A percentile compares a stretch with the other conserved stretches of the same genome.
Evolutionary conservation across 768 basidiomycete species (phyloP).

Genomic region (Naganishia vishniacii): DNA sequence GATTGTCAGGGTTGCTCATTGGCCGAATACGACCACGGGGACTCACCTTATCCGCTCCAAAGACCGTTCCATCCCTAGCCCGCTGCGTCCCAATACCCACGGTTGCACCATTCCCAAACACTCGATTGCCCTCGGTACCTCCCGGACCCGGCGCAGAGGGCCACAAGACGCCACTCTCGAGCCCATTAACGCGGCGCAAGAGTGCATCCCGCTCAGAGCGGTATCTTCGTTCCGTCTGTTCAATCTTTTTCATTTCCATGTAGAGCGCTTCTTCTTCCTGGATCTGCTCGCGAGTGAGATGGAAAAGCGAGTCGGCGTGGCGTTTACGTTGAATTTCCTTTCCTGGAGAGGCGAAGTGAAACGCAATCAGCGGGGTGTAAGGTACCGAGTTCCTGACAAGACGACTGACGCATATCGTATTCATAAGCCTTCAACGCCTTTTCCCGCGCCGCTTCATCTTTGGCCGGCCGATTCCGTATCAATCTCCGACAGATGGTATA

Average conservation of each 20-base stretch:
- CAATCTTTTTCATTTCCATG: conserved; percentile 86
- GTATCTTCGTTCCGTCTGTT: conserved; percentile 83
- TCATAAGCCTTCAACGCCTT: conserved; percentile 65
- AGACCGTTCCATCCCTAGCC: conserved; percentile 21
- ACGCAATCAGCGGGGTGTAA: neutral
- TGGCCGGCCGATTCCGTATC: conserved; percentile 74
- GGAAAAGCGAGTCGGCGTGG: conserved; percentile 79
- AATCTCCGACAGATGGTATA: conserved; percentile 85
- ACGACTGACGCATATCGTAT: conserved; percentile 74
- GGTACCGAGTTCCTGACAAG: no score
- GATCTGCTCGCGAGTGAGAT: conserved; percentile 79
- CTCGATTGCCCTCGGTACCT: conserved; percentile 43
- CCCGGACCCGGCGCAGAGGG: conserved; percentile 50
- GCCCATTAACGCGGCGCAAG: conserved; percentile 71
- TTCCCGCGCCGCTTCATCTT: conserved; percentile 71
- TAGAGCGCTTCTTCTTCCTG: conserved; percentile 93
- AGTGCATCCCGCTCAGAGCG: conserved; percentile 83
- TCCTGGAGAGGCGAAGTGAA: conserved; percentile 56
- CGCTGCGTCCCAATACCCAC: conserved; percentile 23
- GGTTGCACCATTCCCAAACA: conserved; percentile 24
- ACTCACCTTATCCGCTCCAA: conserved; percentile 44
- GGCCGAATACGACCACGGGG: neutral
- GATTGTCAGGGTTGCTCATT: neutral
- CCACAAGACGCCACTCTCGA: conserved; percentile 78
- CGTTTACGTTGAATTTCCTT: conserved; percentile 82